phyloP scores from a whole-genome alignment of 495 filamentous ascomycete species.

The Ramalina intermedia region DNA sequence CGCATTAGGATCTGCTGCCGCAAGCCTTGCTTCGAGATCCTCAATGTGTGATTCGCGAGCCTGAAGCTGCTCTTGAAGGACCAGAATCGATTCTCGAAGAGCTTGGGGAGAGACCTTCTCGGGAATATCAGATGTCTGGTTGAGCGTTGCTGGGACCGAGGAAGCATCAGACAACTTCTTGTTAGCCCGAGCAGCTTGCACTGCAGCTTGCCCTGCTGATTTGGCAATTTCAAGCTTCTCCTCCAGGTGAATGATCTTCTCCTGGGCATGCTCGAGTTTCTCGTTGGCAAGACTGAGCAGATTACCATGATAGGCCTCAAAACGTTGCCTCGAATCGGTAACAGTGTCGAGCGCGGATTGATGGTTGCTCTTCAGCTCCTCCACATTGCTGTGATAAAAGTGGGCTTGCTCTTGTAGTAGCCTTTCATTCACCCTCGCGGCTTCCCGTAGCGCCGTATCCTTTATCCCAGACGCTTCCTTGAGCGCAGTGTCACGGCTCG shows the following conservation, averaged over 20 bases:
- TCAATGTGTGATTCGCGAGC: conserved; percentile 84
- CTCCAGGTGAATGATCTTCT: conserved; percentile 67
- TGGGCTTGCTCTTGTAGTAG: conserved; percentile 52
- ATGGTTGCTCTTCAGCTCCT: conserved; percentile 48
- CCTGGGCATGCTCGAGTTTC: conserved; percentile 65
- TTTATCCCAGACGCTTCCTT: conserved; percentile 53
- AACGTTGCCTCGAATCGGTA: conserved; percentile 55
- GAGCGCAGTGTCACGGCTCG: conserved; percentile 59
- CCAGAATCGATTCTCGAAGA: conserved; percentile 86
- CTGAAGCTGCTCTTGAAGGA: conserved; percentile 90
- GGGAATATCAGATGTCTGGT: conserved; percentile 39
- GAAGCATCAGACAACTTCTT: conserved; percentile 25
- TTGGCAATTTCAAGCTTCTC: conserved; percentile 80
- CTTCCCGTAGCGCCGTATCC: conserved; percentile 34
- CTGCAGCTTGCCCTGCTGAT: conserved; percentile 77
- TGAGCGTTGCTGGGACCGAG: conserved; percentile 27
- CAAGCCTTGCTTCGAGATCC: conserved; percentile 57
- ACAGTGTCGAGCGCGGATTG: conserved; percentile 56
- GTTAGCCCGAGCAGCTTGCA: conserved; percentile 58
- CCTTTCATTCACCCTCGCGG: conserved; percentile 43
- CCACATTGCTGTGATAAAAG: conserved; percentile 59
- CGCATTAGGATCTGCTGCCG: conserved; percentile 53
- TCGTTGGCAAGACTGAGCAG: conserved; percentile 62
- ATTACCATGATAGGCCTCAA: conserved; percentile 52
- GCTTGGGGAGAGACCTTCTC: conserved; percentile 89